phyloP scores from a whole-genome alignment of 2,329 filamentous ascomycete species.

The Fusarium sp. region DNA sequence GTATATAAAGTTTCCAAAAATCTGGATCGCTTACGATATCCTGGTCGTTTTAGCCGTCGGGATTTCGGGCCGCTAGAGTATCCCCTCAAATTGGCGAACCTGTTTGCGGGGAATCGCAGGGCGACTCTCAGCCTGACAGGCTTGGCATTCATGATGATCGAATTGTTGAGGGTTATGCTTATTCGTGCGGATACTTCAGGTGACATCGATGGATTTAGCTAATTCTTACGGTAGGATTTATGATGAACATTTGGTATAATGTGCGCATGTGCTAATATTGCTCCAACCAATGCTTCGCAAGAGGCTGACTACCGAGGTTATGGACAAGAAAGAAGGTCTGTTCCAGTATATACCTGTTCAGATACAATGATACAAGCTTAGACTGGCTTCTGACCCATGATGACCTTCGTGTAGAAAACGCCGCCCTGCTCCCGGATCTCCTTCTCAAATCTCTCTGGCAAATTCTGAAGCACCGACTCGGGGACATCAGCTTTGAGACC shows the following conservation, averaged over 20 bases:
- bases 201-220: neutral
- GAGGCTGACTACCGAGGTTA: neutral
- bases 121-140: slow-evolving; percentile 6
- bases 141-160: slow-evolving; percentile 16
- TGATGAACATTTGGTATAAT: rapidly evolving
- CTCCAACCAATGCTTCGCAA: neutral
- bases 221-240: neutral
- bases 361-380: neutral
- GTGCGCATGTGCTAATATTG: neutral
- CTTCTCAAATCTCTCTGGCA: slow-evolving; percentile 19
- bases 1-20: slow-evolving; percentile 2
- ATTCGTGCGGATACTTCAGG: neutral
- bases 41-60: slow-evolving; percentile 31
- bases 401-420: slow-evolving; percentile 4
- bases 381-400: slow-evolving; percentile 2
- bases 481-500: slow-evolving; percentile 6
- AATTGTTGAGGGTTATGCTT: neutral
- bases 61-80: slow-evolving; percentile 22
- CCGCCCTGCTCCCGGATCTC: slow-evolving; percentile 11
- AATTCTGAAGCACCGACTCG: neutral
- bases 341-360: too few relatives aligned
- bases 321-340: neutral
- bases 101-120: slow-evolving; percentile 5
- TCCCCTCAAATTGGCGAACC: slow-evolving; percentile 7
- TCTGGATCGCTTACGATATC: neutral